Percentiles rank a stretch among this genome's conserved stretches.
phyloP scores from a whole-genome alignment of 495 filamentous ascomycete genomes.

The Cairneyella variabilis region DNA sequence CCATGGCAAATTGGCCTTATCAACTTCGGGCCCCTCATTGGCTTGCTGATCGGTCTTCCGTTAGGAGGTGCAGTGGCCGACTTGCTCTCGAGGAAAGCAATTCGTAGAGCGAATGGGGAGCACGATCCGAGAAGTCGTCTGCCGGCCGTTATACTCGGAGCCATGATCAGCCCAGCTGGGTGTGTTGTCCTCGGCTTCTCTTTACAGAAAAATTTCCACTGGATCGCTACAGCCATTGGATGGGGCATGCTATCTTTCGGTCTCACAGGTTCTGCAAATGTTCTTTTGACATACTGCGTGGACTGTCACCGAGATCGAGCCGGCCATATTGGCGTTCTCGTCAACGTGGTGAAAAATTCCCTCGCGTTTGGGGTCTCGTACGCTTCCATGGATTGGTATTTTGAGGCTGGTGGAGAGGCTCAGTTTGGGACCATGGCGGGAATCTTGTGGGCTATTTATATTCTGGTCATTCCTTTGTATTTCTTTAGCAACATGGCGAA shows the following conservation, averaged over 20 bases:
- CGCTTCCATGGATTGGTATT: not conserved
- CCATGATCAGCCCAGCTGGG: constrained; percentile 1
- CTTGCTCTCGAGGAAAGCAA: not conserved
- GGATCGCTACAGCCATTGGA: not conserved
- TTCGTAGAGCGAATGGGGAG: not conserved
- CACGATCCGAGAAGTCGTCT: not conserved
- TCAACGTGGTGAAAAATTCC: constrained; percentile 3
- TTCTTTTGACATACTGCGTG: constrained; percentile 8
- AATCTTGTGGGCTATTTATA: not conserved
- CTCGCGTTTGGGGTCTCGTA: not conserved
- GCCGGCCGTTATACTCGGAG: not conserved
- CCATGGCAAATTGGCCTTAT: constrained; percentile 1
- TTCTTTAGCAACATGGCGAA: no score
- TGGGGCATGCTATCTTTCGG: constrained; percentile 6
- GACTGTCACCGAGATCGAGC: not conserved
- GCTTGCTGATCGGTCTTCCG: not conserved
- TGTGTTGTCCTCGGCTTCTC: constrained; percentile 1
- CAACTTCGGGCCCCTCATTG: not conserved
- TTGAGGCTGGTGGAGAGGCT: not conserved
- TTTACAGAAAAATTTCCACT: constrained; percentile 1
- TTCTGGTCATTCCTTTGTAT: constrained; percentile 1
- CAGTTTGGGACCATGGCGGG: constrained; percentile 6
- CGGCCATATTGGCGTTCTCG: constrained; percentile 1
- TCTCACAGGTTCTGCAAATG: constrained; percentile 1
- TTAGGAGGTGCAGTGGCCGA: not conserved